These are phyloP conservation scores for Chytridiales sp. DNA, from an alignment of 371 early-diverging fungal genomes.

Conservation along the genomic window DNA sequence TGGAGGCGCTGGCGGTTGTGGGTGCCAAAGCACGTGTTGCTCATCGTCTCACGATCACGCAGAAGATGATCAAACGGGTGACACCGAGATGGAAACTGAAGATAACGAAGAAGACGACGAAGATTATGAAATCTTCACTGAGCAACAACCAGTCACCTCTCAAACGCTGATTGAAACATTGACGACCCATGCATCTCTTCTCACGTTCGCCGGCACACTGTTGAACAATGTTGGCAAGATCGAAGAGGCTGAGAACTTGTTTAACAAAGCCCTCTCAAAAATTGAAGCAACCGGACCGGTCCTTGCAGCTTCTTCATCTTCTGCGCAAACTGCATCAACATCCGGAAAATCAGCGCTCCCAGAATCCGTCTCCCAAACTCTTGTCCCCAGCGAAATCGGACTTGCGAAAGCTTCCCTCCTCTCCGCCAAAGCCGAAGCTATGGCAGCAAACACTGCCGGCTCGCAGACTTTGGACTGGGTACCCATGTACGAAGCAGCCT, in stretches of 20 bases:
- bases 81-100: background rate
- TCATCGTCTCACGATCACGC: background rate
- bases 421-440: conserved; percentile 59
- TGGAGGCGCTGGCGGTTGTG: background rate
- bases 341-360: no score
- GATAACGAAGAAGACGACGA: conserved; percentile 18
- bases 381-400: conserved; percentile 45
- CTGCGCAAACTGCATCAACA: no score
- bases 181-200: conserved; percentile 38
- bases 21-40: conserved; percentile 1
- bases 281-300: conserved; percentile 29
- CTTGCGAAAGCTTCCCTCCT: conserved; percentile 59
- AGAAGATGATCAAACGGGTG: conserved; percentile 11
- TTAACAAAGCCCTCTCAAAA: conserved; percentile 39
- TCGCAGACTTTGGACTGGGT: no score
- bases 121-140: conserved; percentile 25
- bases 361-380: conserved; percentile 37
- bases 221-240: conserved; percentile 40
- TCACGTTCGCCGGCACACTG: conserved; percentile 31
- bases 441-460: conserved; percentile 39
- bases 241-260: conserved; percentile 36
- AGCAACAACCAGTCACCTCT: conserved; percentile 37
- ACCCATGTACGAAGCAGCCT: conserved; percentile 46
- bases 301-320: conserved; percentile 22
- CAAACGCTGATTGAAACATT: conserved; percentile 53